phyloP scores from a whole-genome alignment of 1,284 basidiomycete species.

The Heterobasidion annosum region DNA sequence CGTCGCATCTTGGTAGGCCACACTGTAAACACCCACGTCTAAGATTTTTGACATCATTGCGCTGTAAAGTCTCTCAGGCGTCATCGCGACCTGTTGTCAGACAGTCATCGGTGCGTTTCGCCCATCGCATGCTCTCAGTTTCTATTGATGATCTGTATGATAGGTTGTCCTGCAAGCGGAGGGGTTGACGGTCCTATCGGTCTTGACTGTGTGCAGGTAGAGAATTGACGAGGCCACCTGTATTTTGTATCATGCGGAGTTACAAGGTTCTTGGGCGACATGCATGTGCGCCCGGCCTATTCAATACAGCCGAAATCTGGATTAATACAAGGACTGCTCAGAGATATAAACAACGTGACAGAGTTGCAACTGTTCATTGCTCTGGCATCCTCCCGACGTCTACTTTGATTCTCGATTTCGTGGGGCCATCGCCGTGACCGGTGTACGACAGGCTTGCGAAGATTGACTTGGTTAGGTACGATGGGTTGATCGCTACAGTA shows the following conservation, averaged over 20 bases:
- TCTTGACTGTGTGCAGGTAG: slow-evolving; percentile 3
- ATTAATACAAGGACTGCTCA: not conserved
- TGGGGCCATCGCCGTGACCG: not conserved
- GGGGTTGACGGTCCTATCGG: slow-evolving; percentile 5
- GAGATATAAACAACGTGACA: not conserved
- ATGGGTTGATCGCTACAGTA: slow-evolving; percentile 66
- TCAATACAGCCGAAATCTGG: too few relatives aligned
- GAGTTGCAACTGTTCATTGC: not conserved
- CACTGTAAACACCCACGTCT: not conserved
- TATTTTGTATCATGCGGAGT: too few relatives aligned
- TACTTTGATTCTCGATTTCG: not conserved
- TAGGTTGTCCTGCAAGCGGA: not conserved
- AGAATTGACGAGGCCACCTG: not conserved
- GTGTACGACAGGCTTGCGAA: not conserved
- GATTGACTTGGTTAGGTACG: slow-evolving; percentile 41
- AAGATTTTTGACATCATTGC: too few relatives aligned
- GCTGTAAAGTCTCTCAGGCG: not conserved
- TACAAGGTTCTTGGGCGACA: too few relatives aligned
- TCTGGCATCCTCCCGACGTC: not conserved
- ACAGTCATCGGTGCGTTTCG: not conserved
- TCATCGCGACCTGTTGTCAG: slow-evolving; percentile 3
- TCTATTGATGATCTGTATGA: not conserved
- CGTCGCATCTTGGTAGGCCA: slow-evolving; percentile 5
- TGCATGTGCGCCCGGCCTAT: too few relatives aligned
- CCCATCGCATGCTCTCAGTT: not conserved